Conservation (phyloP, 139 green algal species). For the Coelastrella sp. region DNA sequence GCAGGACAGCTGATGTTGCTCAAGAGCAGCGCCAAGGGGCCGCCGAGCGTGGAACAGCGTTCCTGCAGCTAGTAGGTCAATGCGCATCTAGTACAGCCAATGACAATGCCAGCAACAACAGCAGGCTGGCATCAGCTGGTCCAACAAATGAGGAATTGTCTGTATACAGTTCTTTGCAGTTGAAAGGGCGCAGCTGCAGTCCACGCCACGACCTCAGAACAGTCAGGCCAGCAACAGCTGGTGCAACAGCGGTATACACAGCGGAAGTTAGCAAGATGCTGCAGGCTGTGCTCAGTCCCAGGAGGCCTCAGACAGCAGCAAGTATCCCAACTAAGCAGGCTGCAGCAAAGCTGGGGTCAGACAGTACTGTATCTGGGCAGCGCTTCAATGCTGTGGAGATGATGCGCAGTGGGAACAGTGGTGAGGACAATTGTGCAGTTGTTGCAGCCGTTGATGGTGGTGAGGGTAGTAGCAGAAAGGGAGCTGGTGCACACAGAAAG, state of each 20-base stretch:
- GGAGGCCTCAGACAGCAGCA: background rate
- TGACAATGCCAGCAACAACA: background rate
- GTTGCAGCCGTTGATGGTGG: too few relatives aligned
- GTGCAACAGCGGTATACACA: background rate
- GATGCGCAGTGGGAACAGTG: too few relatives aligned
- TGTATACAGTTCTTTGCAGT: background rate
- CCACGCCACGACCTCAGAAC: background rate
- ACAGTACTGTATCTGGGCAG: background rate
- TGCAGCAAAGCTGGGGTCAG: background rate
- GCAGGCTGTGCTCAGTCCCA: background rate
- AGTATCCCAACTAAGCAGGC: background rate
- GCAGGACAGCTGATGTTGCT: background rate
- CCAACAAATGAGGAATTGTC: background rate
- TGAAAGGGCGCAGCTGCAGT: background rate
- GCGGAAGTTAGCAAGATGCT: background rate
- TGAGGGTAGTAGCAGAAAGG: too few relatives aligned
- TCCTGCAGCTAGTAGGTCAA: too few relatives aligned
- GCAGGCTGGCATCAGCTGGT: background rate
- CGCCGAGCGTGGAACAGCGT: too few relatives aligned
- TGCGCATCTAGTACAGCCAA: too few relatives aligned
- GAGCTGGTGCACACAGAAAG: too few relatives aligned
- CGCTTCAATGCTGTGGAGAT: too few relatives aligned
- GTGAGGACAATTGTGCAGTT: too few relatives aligned
- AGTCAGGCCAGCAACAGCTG: background rate
- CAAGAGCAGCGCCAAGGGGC: too few relatives aligned